Conservation (phyloP, 106 monocot species). For the Gastrodia elata region DNA sequence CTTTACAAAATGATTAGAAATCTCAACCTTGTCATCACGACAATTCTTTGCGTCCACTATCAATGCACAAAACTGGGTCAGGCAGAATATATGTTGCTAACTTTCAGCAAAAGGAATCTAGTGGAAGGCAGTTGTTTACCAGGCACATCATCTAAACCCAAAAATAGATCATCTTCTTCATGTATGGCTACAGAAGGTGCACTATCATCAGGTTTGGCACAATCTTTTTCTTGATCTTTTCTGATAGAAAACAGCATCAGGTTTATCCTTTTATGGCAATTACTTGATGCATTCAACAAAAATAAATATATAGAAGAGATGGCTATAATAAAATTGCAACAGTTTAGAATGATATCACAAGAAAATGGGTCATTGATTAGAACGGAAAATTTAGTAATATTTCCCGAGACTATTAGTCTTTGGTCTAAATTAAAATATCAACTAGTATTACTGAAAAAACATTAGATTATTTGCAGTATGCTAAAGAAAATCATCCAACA, state of each 20-base stretch:
- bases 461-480: neutral
- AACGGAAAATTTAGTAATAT: neutral
- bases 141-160: constrained; percentile 81
- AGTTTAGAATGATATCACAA: neutral
- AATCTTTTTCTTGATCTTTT: constrained; percentile 53
- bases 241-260: constrained; percentile 18
- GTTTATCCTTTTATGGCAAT: neutral
- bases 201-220: constrained; percentile 28
- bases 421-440: neutral
- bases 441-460: neutral
- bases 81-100: neutral
- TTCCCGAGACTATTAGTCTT: neutral
- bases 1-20: constrained; percentile 26
- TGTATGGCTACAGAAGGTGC: constrained; percentile 12
- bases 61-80: neutral
- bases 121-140: constrained; percentile 25
- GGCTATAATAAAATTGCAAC: neutral
- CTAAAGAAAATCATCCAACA: neutral
- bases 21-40: constrained; percentile 38
- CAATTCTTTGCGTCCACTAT: constrained; percentile 63
- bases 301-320: neutral
- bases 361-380: neutral
- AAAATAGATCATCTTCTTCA: constrained; percentile 55
- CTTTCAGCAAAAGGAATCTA: neutral
- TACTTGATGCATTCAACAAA: neutral